phyloP scores from a whole-genome alignment of 208 protist species.

The Porcisia hertigi region DNA sequence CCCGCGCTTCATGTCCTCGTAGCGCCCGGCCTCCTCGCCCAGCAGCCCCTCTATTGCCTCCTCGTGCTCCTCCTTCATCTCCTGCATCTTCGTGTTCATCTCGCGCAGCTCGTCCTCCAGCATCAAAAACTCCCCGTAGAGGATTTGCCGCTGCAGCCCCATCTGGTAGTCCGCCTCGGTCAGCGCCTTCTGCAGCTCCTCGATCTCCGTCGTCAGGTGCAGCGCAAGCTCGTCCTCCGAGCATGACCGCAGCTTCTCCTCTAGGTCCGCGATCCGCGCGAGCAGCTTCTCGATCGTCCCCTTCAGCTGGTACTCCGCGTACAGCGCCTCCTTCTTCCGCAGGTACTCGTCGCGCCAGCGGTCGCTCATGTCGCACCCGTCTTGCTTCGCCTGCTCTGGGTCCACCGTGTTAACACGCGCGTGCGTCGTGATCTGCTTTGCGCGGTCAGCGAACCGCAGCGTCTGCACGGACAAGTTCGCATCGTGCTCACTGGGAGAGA shows the following conservation, averaged over 20 bases:
- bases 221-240: slow-evolving; percentile 58
- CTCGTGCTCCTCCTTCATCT: slow-evolving; percentile 75
- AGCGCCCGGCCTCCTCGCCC: slow-evolving; percentile 48
- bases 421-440: slow-evolving; percentile 81
- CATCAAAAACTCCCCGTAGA: slow-evolving; percentile 66
- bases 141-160: slow-evolving; percentile 57
- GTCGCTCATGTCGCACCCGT: slow-evolving; percentile 42
- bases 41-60: slow-evolving; percentile 63
- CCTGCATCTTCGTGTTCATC: slow-evolving; percentile 71
- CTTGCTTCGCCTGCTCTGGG: slow-evolving; percentile 37
- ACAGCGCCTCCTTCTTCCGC: slow-evolving; percentile 79
- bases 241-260: slow-evolving; percentile 48
- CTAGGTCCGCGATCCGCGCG: slow-evolving; percentile 60
- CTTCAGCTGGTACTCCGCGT: slow-evolving; percentile 73
- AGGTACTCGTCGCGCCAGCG: slow-evolving; percentile 61
- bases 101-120: slow-evolving; percentile 69
- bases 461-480: slow-evolving; percentile 83
- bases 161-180: slow-evolving; percentile 65
- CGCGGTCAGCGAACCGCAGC: slow-evolving; percentile 85
- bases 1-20: slow-evolving; percentile 39
- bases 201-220: slow-evolving; percentile 64
- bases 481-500: slow-evolving; percentile 66
- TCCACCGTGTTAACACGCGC: slow-evolving; percentile 81
- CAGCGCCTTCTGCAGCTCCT: slow-evolving; percentile 55
- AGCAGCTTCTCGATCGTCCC: slow-evolving; percentile 65